Conservation (phyloP, 441 rosid species). For the Viola pubescens region DNA sequence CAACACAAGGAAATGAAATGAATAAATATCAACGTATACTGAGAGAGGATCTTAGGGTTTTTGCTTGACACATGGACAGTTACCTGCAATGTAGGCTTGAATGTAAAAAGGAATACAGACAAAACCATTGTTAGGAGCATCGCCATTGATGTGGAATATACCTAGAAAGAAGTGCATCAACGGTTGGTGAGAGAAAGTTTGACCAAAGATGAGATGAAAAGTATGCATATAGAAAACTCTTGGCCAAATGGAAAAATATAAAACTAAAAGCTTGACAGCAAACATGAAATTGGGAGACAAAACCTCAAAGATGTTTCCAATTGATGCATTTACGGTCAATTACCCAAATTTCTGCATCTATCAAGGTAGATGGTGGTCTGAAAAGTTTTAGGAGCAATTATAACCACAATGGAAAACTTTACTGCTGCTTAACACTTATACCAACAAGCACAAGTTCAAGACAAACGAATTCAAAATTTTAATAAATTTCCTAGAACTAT, state of each 20-base stretch:
- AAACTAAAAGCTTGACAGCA: too few relatives aligned
- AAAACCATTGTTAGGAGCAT: slow-evolving; percentile 74
- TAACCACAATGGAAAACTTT: too few relatives aligned
- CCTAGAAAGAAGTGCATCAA: slow-evolving; percentile 30
- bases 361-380: too few relatives aligned
- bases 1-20: slow-evolving; percentile 3
- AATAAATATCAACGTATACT: not conserved
- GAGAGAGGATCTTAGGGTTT: slow-evolving; percentile 1
- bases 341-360: too few relatives aligned
- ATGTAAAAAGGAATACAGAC: slow-evolving; percentile 54
- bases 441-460: too few relatives aligned
- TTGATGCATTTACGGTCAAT: too few relatives aligned
- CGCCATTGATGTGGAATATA: slow-evolving; percentile 83
- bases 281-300: too few relatives aligned
- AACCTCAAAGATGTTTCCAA: too few relatives aligned
- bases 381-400: too few relatives aligned
- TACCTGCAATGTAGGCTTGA: slow-evolving; percentile 67
- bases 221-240: not conserved
- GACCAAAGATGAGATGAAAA: not conserved
- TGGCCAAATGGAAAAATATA: not conserved
- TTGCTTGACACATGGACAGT: slow-evolving; percentile 10
- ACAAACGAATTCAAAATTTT: too few relatives aligned
- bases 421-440: too few relatives aligned
- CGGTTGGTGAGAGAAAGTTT: not conserved
- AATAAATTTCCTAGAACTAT: too few relatives aligned